Evolutionary conservation across 2,329 filamentous ascomycete genomes (phyloP).

Genomic region (Aspergillus tanneri): DNA sequence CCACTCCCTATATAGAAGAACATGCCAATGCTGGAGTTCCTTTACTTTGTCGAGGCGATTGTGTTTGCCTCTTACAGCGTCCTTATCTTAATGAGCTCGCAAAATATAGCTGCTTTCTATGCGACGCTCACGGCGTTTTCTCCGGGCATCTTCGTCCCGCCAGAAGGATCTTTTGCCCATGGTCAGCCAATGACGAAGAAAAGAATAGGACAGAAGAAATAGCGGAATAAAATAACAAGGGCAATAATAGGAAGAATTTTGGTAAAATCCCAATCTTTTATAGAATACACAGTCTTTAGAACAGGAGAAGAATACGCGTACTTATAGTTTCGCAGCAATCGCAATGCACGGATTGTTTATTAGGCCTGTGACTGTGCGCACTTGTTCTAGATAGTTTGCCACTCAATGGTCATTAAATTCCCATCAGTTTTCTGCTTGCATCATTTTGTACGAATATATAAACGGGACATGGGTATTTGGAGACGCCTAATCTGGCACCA

Average conservation of each 20-base stretch:
- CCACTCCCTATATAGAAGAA: constrained; percentile 2
- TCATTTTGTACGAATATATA: too few relatives aligned
- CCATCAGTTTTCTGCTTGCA: too few relatives aligned
- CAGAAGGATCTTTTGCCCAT: constrained; percentile 6
- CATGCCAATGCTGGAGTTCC: neutral
- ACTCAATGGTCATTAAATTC: too few relatives aligned
- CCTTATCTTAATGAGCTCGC: neutral
- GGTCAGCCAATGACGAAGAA: neutral
- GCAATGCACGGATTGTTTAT: too few relatives aligned
- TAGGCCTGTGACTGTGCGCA: too few relatives aligned
- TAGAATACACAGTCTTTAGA: too few relatives aligned
- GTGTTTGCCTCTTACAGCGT: neutral
- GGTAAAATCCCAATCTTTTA: constrained; percentile 2
- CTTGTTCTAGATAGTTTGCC: too few relatives aligned
- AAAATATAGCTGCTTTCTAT: constrained; percentile 3
- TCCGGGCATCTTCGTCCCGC: neutral
- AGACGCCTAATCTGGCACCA: too few relatives aligned
- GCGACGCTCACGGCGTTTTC: neutral
- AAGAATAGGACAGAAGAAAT: neutral
- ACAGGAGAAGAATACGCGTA: too few relatives aligned
- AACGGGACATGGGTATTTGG: too few relatives aligned
- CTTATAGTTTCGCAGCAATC: too few relatives aligned
- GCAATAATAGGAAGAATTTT: constrained; percentile 1
- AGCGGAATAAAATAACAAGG: neutral
- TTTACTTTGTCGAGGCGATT: neutral